phyloP scores from a whole-genome alignment of 257 asterid species.

The Cinchona pubescens region DNA sequence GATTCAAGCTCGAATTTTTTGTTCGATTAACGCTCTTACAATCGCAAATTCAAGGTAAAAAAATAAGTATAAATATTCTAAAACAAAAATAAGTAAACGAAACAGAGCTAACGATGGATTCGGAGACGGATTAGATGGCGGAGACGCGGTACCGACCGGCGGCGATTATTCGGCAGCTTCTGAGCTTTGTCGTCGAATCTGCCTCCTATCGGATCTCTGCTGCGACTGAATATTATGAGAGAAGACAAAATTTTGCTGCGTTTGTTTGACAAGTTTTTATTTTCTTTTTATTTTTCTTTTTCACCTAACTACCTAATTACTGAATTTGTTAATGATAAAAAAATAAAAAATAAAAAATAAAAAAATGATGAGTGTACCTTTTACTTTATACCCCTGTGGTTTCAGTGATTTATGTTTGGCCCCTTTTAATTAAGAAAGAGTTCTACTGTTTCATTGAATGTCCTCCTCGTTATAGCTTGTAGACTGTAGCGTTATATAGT shows the following conservation, averaged over 20 bases:
- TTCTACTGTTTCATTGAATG: too few relatives aligned
- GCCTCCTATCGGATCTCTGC: slow-evolving; percentile 10
- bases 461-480: too few relatives aligned
- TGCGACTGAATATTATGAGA: not conserved
- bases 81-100: not conserved
- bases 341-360: too few relatives aligned
- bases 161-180: not conserved
- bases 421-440: too few relatives aligned
- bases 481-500: too few relatives aligned
- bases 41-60: not conserved
- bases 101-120: not conserved
- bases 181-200: not conserved
- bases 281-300: not conserved
- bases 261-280: not conserved
- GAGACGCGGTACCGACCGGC: not conserved
- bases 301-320: not conserved
- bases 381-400: not conserved
- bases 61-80: not conserved
- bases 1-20: not conserved
- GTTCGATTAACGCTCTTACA: not conserved
- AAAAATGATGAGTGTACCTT: not conserved
- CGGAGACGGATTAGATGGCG: not conserved
- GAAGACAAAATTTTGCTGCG: slow-evolving; percentile 5
- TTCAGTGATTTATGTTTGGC: not conserved
- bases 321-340: not conserved